Evolutionary conservation across 257 asterid genomes (phyloP).

Genomic region (Handroanthus guayacan): DNA sequence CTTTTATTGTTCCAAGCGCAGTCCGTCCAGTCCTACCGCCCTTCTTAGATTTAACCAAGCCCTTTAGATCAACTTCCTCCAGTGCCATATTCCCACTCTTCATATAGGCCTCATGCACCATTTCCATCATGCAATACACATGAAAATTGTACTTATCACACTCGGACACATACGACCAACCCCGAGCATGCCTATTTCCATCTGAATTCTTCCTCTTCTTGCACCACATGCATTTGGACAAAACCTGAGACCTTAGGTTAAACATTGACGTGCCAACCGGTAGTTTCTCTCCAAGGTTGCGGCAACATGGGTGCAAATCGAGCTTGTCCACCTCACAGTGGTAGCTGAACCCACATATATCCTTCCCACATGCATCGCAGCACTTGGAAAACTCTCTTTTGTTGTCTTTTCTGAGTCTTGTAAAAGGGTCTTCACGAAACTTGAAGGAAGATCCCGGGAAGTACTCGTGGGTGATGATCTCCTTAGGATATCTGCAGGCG

Average conservation of each 20-base stretch:
- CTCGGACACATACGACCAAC: conserved; percentile 36
- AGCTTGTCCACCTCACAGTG: conserved; percentile 24
- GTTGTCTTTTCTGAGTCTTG: neutral
- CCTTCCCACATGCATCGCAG: conserved; percentile 46
- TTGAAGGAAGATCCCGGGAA: conserved; percentile 16
- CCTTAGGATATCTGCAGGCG: conserved; percentile 30
- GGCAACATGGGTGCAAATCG: conserved; percentile 43
- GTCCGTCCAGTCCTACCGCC: neutral
- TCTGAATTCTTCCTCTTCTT: conserved; percentile 30
- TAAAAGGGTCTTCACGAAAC: conserved; percentile 15
- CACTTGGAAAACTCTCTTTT: conserved; percentile 23
- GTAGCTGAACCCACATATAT: conserved; percentile 41
- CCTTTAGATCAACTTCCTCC: conserved; percentile 23
- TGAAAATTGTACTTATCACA: conserved; percentile 40
- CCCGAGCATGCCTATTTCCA: conserved; percentile 27
- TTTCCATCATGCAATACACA: conserved; percentile 44
- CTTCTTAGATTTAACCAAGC: neutral
- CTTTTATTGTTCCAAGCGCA: conserved; percentile 18
- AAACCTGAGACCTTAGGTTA: conserved; percentile 21
- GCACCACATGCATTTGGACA: conserved; percentile 39
- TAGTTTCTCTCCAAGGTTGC: conserved; percentile 27
- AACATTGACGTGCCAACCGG: conserved; percentile 23
- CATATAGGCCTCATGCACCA: conserved; percentile 37
- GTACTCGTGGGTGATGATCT: conserved; percentile 14
- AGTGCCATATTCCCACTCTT: conserved; percentile 26